phyloP scores from a whole-genome alignment of 441 rosid species.

The Mallotus repandus region DNA sequence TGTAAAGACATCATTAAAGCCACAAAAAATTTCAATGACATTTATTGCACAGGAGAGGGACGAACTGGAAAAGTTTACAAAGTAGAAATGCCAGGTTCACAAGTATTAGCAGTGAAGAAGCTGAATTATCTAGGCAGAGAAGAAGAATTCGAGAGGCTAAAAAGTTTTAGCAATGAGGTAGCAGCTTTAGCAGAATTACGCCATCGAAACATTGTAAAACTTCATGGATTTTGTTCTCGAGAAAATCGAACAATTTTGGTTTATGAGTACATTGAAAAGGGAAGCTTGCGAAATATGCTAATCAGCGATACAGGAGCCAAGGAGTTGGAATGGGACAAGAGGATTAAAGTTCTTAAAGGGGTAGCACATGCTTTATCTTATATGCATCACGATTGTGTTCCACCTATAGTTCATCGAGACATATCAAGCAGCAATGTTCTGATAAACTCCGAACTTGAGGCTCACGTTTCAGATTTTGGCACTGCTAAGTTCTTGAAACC shows the following conservation, averaged over 20 bases:
- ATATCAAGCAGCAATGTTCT: conserved; percentile 9
- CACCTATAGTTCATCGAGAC: conserved; percentile 15
- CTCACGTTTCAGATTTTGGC: conserved; percentile 23
- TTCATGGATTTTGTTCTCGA: conserved; percentile 11
- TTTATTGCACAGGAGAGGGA: conserved; percentile 12
- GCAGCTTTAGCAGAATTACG: conserved; percentile 20
- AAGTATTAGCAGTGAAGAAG: conserved; percentile 17
- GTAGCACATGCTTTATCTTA: conserved; percentile 16
- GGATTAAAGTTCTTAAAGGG: conserved; percentile 9
- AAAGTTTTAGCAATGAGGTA: conserved; percentile 3
- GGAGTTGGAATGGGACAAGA: conserved; percentile 13
- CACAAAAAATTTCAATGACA: conserved; percentile 9
- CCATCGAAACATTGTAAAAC: conserved; percentile 20
- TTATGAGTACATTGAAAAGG: conserved; percentile 11
- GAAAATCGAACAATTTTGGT: conserved; percentile 1
- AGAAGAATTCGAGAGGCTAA: not conserved
- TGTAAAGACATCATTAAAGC: conserved; percentile 15
- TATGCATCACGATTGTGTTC: conserved; percentile 17
- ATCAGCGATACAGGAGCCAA: not conserved
- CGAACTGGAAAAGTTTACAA: conserved; percentile 16
- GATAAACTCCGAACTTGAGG: conserved; percentile 14
- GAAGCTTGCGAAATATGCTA: conserved; percentile 14
- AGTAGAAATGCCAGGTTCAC: conserved; percentile 3
- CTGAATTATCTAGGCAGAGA: not conserved
- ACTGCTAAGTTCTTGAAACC: conserved; percentile 17